Evolutionary conservation across 2,329 filamentous ascomycete species (phyloP).

Genomic region (Mycosphaerella arachidis): DNA sequence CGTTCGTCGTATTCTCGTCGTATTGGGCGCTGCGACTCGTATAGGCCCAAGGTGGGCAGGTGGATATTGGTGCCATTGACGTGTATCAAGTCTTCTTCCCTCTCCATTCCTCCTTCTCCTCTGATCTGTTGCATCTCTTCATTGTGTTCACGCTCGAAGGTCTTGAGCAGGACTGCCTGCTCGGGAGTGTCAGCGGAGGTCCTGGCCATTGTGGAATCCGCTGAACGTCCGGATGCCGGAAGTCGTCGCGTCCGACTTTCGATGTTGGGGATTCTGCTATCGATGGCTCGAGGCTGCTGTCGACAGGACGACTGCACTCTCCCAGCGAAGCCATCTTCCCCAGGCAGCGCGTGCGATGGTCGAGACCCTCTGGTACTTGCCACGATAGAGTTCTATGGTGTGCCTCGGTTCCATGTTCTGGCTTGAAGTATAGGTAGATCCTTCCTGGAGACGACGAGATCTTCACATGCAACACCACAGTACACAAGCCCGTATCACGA

Average conservation of each 20-base stretch:
- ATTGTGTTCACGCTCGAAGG: background rate
- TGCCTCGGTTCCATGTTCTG: background rate
- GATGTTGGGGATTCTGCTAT: background rate
- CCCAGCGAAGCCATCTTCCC: background rate
- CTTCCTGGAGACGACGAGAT: background rate
- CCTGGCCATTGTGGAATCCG: constrained; percentile 1
- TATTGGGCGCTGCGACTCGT: background rate
- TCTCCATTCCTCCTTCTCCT: background rate
- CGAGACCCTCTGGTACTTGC: background rate
- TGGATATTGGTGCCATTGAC: background rate
- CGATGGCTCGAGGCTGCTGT: background rate
- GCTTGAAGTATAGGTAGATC: background rate
- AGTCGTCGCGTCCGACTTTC: background rate
- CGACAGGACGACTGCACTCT: background rate
- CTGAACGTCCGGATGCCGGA: background rate
- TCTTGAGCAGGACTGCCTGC: background rate
- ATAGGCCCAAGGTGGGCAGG: background rate
- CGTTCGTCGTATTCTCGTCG: background rate
- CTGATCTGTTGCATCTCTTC: background rate
- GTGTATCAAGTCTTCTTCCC: background rate
- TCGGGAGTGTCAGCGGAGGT: background rate
- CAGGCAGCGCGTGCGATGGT: background rate
- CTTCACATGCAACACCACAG: too few relatives aligned
- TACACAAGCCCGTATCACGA: too few relatives aligned
- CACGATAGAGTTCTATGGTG: background rate